Evolutionary conservation across 305 asterid species (phyloP).

Genomic region (Rubia balearica): DNA sequence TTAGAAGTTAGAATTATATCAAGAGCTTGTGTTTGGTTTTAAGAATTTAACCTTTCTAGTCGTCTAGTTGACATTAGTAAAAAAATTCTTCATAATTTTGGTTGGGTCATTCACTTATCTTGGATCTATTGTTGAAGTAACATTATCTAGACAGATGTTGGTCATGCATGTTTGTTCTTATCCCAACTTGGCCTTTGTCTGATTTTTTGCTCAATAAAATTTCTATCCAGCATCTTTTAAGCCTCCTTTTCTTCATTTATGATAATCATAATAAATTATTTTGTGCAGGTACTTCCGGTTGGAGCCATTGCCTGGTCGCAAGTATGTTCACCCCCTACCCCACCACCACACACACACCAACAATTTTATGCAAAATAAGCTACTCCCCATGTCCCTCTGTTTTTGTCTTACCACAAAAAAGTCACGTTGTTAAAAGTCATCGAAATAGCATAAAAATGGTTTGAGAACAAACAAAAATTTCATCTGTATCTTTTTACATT

Average conservation of each 20-base stretch:
- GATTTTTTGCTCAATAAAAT: neutral
- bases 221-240: neutral
- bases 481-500: too few species aligned
- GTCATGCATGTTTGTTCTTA: neutral
- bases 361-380: neutral
- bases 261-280: slow-evolving; percentile 1
- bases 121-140: neutral
- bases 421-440: too few species aligned
- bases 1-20: neutral
- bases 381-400: neutral
- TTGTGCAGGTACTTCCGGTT: slow-evolving; percentile 74
- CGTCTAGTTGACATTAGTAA: neutral
- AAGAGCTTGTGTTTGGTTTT: neutral
- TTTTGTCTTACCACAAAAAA: too few species aligned
- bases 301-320: slow-evolving; percentile 93
- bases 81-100: neutral
- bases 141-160: neutral
- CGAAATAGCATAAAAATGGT: too few species aligned
- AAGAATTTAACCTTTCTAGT: neutral
- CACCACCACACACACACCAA: neutral
- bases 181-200: slow-evolving; percentile 5
- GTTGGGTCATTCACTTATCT: neutral
- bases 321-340: slow-evolving; percentile 38
- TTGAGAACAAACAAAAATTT: too few species aligned
- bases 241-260: neutral